A percentile compares a stretch with the other conserved stretches of the same genome.
phyloP scores from a whole-genome alignment of 2,329 filamentous ascomycete genomes.

The Trichoderma endophyticum region DNA sequence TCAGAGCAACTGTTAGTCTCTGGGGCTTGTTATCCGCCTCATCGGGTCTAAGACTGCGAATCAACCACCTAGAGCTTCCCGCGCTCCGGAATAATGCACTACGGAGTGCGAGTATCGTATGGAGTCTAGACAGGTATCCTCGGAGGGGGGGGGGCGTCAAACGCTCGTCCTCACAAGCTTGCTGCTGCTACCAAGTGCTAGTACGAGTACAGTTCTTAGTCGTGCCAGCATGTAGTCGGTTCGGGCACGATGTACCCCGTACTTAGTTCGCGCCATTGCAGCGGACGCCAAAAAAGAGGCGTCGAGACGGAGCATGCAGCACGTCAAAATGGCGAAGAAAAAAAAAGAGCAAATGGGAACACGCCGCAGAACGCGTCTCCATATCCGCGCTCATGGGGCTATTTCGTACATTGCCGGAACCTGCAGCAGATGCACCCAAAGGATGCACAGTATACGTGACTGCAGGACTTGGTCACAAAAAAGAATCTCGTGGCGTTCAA shows the following conservation, averaged over 20 bases:
- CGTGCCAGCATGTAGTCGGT: not conserved
- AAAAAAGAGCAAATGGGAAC: not conserved
- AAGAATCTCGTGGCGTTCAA: not conserved
- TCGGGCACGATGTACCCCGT: conserved; percentile 8
- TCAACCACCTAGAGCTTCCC: not conserved
- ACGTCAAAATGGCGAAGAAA: not conserved
- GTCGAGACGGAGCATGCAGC: not conserved
- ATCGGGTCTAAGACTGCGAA: not conserved
- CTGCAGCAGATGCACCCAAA: not conserved
- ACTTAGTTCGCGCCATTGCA: not conserved
- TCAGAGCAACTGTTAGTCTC: not conserved
- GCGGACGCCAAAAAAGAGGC: conserved; percentile 4
- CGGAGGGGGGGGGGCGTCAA: not conserved
- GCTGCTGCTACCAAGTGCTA: not conserved
- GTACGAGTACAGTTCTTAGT: not conserved
- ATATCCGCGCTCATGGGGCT: not conserved
- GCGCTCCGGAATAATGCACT: not conserved
- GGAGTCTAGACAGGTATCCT: not conserved
- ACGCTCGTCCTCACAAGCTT: not conserved
- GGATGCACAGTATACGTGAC: not conserved
- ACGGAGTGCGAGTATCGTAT: not conserved
- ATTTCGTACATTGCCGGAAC: not conserved
- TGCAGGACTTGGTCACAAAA: not conserved
- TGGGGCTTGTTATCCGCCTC: not conserved
- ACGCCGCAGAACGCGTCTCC: conserved; percentile 13